Base-by-base conservation (phyloP, 805 yeast genomes). In the Hanseniaspora jakobsenii region DNA sequence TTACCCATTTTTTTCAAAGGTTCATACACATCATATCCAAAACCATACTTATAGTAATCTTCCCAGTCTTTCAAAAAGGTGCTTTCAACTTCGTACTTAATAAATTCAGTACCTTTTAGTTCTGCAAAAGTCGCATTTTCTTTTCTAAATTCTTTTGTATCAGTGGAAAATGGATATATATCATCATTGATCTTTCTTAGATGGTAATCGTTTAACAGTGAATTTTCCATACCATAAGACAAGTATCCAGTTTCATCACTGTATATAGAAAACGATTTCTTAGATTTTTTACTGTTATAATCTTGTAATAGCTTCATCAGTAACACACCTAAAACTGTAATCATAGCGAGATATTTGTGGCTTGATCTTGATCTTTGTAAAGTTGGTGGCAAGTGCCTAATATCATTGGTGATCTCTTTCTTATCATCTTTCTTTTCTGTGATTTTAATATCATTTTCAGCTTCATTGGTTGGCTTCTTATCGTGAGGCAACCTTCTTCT, bases 21-120 rank as follows among this genome's bases (percentile, higher is more conserved):
- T 32, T 68, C 66, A 55, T 80, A 86, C 1, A 77, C 73, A 57
- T 86, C 96, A 48, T 67, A 69, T 6, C 95, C 95, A 87, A 93
- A 84, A 0, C 81, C 95, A 55, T 81, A 67, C 22, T 66, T 62
- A 41, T 73, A 75, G 56, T 87, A 87, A 42, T 78, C 80, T 22
- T 66, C 65, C 94, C 95, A 87, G 6, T 87, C 72, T 32, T 77
- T 78, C 45, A 75, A 64, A 54, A 87, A 82, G 3, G 75, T 84
- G n/a, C 65, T 56, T 52, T 69, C 76, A 24, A 86, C 87, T 51
- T 71, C 72, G 12, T 64, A 60, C 52, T 54, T 51, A 9, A 42
- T 23, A 23, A 35, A 35, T 28, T 34, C 36, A 13, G 28, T 10
- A 4, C 39, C 46, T 28, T 28, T 37, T 13, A 13, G 4, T 13